Percentiles rank a stretch among this genome's conserved stretches.
Evolutionary conservation across 1,139 yeast genomes (phyloP).

Genomic region (Lodderomyces orthopsilosis): DNA sequence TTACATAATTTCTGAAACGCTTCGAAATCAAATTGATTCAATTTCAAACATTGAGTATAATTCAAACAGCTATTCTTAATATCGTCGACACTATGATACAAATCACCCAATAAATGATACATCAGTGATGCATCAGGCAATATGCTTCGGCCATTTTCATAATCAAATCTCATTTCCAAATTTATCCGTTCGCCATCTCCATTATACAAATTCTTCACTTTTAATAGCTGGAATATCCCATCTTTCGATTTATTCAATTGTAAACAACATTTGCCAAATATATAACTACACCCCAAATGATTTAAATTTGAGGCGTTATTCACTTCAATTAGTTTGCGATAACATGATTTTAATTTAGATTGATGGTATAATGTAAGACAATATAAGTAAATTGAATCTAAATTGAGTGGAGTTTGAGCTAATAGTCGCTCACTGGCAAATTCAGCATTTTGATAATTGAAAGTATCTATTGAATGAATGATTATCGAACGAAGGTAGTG

Average conservation of each 20-base stretch:
- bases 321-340: constrained; percentile 39
- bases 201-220: constrained; percentile 33
- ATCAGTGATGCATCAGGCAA: constrained; percentile 67
- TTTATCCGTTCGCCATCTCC: constrained; percentile 52
- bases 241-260: constrained; percentile 54
- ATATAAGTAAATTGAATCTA: constrained; percentile 60
- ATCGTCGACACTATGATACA: constrained; percentile 60
- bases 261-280: constrained; percentile 67
- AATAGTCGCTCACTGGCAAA: constrained; percentile 76
- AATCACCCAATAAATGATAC: constrained; percentile 66
- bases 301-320: constrained; percentile 35
- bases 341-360: constrained; percentile 59
- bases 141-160: constrained; percentile 24
- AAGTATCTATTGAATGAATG: constrained; percentile 70
- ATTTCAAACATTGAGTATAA: constrained; percentile 64
- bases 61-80: constrained; percentile 61
- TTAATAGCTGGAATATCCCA: constrained; percentile 58
- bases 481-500: constrained; percentile 55
- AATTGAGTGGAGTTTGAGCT: constrained; percentile 46
- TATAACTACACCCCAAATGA: constrained; percentile 69
- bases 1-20: constrained; percentile 76
- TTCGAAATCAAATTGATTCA: constrained; percentile 83
- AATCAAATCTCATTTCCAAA: constrained; percentile 3
- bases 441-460: constrained; percentile 68
- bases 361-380: constrained; percentile 59